Base-by-base conservation (phyloP, 148 eudicot species). In the Rheum nobile region DNA sequence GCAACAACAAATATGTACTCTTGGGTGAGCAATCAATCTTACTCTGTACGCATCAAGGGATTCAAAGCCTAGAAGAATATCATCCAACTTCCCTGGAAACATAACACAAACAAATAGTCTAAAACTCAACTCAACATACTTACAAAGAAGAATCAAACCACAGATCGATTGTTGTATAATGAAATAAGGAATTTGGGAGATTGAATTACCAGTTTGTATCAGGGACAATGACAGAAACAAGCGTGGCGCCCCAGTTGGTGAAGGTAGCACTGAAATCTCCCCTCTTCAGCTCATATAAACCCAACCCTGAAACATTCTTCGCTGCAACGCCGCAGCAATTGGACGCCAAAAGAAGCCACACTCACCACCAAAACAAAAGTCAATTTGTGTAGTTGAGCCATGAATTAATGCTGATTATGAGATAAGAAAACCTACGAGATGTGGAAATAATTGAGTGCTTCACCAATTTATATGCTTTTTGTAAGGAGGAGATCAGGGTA, bases 31-130 rank as follows among this genome's bases (percentile, higher is more conserved):
- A 19, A 65, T 26, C 26, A 1, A 19, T n/a, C 6, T 11, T 35
- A 69, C 72, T 6, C 6, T 37, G 72, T 69, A 69, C 22, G 28
- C 5, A 21, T 69, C 72, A 24, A 69, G 72, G 5, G 72, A 69
- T 38, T 69, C 44, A 22, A 19, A 69, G 28, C 72, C 72, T 19
- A 69, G 72, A 38, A 39, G 28, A 69, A 69, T 8, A 37, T 69
- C 72, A 69, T 69, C 72, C 72, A 69, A 69, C 43, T 69, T 69
- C 28, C 72, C 72, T 69, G 29, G 8, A 22, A 37, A 2, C 46
- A 41, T 1, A 12, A 69, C 47, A 69, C 37, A 69, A 19, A 6
- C 43, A 2, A 35, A 35, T 8, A 37, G 8, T 37, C 19, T 3
- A 69, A 69, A 38, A 19, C 17, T 31, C n/a, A 11, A 32, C 37